Evolutionary conservation across 345 rosid species (phyloP).

Genomic region (Syzygium jambos): DNA sequence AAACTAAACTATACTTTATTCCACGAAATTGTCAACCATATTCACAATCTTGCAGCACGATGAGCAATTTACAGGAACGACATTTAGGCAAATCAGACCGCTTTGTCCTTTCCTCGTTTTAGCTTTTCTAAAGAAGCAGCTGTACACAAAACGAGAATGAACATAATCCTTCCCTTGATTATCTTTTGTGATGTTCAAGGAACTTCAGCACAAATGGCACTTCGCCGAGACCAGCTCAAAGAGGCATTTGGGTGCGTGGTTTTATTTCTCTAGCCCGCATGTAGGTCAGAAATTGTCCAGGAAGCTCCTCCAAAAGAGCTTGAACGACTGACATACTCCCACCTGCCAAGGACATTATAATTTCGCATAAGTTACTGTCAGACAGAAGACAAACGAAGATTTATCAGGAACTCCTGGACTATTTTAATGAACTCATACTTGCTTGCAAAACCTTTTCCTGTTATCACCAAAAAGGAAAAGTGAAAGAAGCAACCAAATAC

Average conservation of each 20-base stretch:
- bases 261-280: conserved; percentile 46
- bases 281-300: conserved; percentile 73
- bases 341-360: conserved; percentile 18
- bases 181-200: neutral
- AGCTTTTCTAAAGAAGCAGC: rapidly evolving
- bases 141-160: neutral
- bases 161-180: neutral
- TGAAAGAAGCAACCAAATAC: neutral
- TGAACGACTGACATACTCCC: conserved; percentile 65
- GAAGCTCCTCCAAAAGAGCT: conserved; percentile 76
- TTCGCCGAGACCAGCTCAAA: neutral
- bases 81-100: neutral
- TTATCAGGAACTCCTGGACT: neutral
- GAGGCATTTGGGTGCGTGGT: conserved; percentile 14
- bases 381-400: neutral
- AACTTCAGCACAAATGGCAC: rapidly evolving
- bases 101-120: neutral
- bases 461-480: neutral
- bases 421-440: neutral
- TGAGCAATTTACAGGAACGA: neutral
- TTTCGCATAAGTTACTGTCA: neutral
- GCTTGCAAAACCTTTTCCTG: neutral
- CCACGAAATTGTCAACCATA: neutral
- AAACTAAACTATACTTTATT: neutral
- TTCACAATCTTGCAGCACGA: rapidly evolving